Base-by-base conservation (phyloP, 1,139 yeast species). In the Ogataea hybrid region DNA sequence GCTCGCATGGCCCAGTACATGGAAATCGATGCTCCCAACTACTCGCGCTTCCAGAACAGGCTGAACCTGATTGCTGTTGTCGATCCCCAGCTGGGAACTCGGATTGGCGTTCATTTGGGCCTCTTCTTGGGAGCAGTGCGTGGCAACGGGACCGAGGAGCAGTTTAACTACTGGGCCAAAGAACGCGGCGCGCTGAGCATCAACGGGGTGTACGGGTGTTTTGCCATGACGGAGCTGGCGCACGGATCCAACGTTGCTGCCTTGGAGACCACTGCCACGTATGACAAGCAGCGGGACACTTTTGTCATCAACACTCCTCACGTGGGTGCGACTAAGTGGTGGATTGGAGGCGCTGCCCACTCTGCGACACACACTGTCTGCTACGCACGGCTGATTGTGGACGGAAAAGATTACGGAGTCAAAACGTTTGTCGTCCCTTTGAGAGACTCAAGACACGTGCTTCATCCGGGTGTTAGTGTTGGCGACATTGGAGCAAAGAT, bases 281-380 rank as follows among this genome's bases (percentile, higher is more conserved):
- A 75, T 61, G 85, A 87, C 61, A 70, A 71, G 35, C 69, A 66
- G 22, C 73, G 73, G 23, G 88, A 86, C 57, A 79, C 81, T 49
- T 86, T 89, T 54, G 64, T 77, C 42, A 80, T 89, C 52, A 79
- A 86, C 62, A 89, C 97, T 18, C 97, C 97, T 6, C 87, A 87
- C 61, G 68, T 85, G 49, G 89, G 92, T 42, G 96, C 96, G 29
- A 87, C 96, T 46, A 89, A 89, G 67, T 89, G 96, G 96, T 89
- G 97, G 97, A 89, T 89, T 58, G 97, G 96, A 42, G 97, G 97
- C 59, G 96, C 96, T 41, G 96, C 96, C 6, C 95, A 87, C 62
- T 83, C 95, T 20, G 84, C 96, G 8, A 86, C 92, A 36, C 96
- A 89, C 65, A 71, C 88, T 20, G 77, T 84, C 28, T 82, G 78